Base-by-base conservation (phyloP, 495 filamentous ascomycete species). In the Aspergillus bertholletiae region DNA sequence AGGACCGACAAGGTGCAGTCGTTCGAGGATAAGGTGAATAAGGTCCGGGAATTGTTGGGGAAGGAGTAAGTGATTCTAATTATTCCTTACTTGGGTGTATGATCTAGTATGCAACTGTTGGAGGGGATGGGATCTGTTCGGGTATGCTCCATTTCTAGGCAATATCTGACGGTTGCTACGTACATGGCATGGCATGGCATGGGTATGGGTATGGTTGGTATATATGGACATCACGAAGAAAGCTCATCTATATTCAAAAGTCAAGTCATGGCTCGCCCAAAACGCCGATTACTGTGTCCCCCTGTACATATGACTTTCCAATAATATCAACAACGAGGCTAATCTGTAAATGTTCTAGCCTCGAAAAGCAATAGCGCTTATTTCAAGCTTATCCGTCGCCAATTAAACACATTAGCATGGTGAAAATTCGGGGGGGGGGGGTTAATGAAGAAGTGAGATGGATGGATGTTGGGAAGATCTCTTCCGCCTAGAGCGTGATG, bases 1-100 rank as follows among this genome's bases (percentile, higher is more conserved):
- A 84, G 87, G 63, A 88, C 78, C 43, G 87, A 90, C 65, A 89
- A 89, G 72, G 75, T 71, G 59, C 87, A 90, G 66, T 72, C 78
- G 1, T 80, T 81, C 53, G 72, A 81, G 53, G 85, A 89, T 48
- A 90, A 90, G 66, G 85, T 89, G 23, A 74, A 67, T 9, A 84
- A 82, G 53, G 84, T 90, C 30, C 72, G 82, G 46, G 70, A 78
- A 55, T 63, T 88, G 41, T 64, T 88, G 54, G 69, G 55, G 13
- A 70, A 72, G 45, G 77, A 82, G 23, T 60, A 62, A 54, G 46
- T 51, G 32, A 22, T 7, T 30, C n/a, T n/a, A n/a, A n/a, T n/a
- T n/a, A n/a, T n/a, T n/a, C n/a, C n/a, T n/a, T n/a, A n/a, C n/a
- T n/a, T n/a, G n/a, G n/a, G n/a, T n/a, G n/a, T n/a, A n/a, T n/a